Percentiles rank a stretch among this genome's conserved stretches.
These are phyloP conservation scores for Tephrocybe rancida DNA, from an alignment of 768 basidiomycete species.

Conservation along the genomic window DNA sequence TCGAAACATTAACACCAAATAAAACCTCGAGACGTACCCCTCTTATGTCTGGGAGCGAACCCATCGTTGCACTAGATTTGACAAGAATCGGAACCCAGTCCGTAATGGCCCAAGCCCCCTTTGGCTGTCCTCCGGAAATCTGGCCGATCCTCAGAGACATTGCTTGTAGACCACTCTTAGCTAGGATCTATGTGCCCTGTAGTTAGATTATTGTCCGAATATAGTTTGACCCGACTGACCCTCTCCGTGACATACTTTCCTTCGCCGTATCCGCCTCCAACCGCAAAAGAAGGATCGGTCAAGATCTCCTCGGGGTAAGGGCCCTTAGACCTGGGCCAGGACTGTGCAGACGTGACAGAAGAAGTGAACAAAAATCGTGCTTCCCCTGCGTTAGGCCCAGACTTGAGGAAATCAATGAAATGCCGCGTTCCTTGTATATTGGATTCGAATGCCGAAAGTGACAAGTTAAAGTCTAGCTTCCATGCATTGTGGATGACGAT, in stretches of 20 bases:
- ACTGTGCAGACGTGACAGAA: slow-evolving; percentile 28
- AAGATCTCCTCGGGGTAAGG: slow-evolving; percentile 35
- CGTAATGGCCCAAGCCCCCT: slow-evolving; percentile 38
- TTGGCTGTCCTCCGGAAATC: slow-evolving; percentile 32
- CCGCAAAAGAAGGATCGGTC: slow-evolving; percentile 21
- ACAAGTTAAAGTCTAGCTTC: slow-evolving; percentile 43
- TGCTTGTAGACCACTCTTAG: slow-evolving; percentile 27
- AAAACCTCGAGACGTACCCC: slow-evolving; percentile 26
- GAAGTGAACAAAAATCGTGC: slow-evolving; percentile 34
- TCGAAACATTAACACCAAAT: background rate
- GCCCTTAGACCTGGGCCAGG: slow-evolving; percentile 19
- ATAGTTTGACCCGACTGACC: slow-evolving; percentile 16
- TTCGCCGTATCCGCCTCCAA: slow-evolving; percentile 31
- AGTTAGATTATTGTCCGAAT: background rate
- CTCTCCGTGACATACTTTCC: slow-evolving; percentile 36
- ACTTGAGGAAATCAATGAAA: slow-evolving; percentile 29
- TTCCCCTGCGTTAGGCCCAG: slow-evolving; percentile 17
- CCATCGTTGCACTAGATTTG: slow-evolving; percentile 32
- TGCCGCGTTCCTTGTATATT: slow-evolving; percentile 32
- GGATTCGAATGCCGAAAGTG: slow-evolving; percentile 36
- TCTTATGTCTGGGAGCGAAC: slow-evolving; percentile 25
- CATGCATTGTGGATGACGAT: slow-evolving; percentile 38
- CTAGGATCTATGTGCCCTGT: slow-evolving; percentile 24
- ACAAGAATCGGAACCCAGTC: slow-evolving; percentile 42
- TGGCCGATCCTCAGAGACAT: slow-evolving; percentile 39